Evolutionary conservation across 2,329 filamentous ascomycete species (phyloP).

Genomic region (Rasamsonia emersonii): DNA sequence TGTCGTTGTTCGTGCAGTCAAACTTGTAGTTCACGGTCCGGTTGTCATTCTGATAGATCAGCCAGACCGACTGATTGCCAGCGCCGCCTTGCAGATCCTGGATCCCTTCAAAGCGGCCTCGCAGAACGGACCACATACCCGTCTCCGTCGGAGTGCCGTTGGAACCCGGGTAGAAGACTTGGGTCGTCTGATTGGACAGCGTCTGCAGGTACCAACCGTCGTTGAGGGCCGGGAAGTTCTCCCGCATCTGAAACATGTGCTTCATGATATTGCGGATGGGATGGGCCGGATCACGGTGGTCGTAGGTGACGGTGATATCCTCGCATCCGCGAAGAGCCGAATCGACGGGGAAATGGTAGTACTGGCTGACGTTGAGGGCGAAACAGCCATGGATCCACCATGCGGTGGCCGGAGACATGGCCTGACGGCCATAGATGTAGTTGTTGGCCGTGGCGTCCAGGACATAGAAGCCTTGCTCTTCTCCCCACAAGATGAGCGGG

Average conservation of each 20-base stretch:
- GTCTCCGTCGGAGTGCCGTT: conserved; percentile 46
- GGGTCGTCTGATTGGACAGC: conserved; percentile 48
- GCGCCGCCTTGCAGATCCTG: conserved; percentile 41
- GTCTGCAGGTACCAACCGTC: conserved; percentile 50
- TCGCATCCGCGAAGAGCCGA: conserved; percentile 47
- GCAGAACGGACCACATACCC: conserved; percentile 53
- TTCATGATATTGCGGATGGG: conserved; percentile 54
- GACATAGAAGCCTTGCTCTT: conserved; percentile 58
- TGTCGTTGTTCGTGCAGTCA: conserved; percentile 45
- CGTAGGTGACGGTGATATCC: conserved; percentile 49
- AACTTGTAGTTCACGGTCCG: conserved; percentile 46
- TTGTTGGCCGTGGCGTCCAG: conserved; percentile 56
- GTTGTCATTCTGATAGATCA: conserved; percentile 40
- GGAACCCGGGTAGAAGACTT: conserved; percentile 45
- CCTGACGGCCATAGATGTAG: conserved; percentile 57
- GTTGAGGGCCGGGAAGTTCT: conserved; percentile 49
- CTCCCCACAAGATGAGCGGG: conserved; percentile 53
- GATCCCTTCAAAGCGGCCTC: conserved; percentile 41
- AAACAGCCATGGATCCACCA: conserved; percentile 61
- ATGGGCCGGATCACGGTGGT: conserved; percentile 55
- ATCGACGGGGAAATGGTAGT: conserved; percentile 50
- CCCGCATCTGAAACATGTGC: conserved; percentile 52
- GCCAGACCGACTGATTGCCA: conserved; percentile 40
- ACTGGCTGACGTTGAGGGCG: conserved; percentile 46
- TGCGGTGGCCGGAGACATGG: conserved; percentile 53